Conservation (phyloP, 129 eudicot genomes). For the Deinandra increscens region DNA sequence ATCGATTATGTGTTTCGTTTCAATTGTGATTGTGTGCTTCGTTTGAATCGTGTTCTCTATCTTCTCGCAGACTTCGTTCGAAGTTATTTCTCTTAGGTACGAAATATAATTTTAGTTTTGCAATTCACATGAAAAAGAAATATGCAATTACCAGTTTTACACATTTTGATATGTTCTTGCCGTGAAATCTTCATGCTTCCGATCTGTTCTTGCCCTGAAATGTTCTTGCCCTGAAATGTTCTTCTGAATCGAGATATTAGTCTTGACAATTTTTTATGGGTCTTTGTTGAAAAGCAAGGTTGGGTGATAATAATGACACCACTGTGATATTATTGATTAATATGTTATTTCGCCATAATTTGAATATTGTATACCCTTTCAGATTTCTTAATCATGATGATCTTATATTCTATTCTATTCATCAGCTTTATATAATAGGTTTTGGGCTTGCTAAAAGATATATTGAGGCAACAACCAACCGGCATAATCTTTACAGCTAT, state of each 20-base stretch:
- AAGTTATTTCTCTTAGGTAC: too few relatives aligned
- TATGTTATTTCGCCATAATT: slow-evolving; percentile 14
- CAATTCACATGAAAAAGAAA: too few relatives aligned
- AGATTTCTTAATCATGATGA: slow-evolving; percentile 9
- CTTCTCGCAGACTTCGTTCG: too few relatives aligned
- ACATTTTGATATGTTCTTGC: too few relatives aligned
- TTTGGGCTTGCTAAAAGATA: slow-evolving; percentile 99
- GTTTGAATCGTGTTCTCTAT: too few relatives aligned
- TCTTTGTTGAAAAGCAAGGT: slow-evolving; percentile 94
- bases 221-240: too few relatives aligned
- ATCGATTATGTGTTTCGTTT: too few relatives aligned
- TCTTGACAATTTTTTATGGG: slow-evolving; percentile 99
- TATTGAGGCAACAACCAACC: slow-evolving; percentile 79
- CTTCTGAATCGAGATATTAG: slow-evolving; percentile 91
- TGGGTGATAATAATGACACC: slow-evolving; percentile 47
- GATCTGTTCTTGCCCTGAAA: too few relatives aligned
- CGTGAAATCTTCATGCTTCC: too few relatives aligned
- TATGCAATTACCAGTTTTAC: too few relatives aligned
- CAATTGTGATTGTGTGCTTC: too few relatives aligned
- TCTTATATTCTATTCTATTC: background rate
- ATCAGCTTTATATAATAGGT: slow-evolving; percentile 87
- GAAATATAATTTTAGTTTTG: too few relatives aligned
- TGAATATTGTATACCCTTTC: slow-evolving; percentile 11
- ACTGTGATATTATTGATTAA: slow-evolving; percentile 1
- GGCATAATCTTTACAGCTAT: slow-evolving; percentile 97